Evolutionary conservation across 202 grass and related monocot genomes (phyloP).

Genomic region (Dendrocalamus latiflorus): DNA sequence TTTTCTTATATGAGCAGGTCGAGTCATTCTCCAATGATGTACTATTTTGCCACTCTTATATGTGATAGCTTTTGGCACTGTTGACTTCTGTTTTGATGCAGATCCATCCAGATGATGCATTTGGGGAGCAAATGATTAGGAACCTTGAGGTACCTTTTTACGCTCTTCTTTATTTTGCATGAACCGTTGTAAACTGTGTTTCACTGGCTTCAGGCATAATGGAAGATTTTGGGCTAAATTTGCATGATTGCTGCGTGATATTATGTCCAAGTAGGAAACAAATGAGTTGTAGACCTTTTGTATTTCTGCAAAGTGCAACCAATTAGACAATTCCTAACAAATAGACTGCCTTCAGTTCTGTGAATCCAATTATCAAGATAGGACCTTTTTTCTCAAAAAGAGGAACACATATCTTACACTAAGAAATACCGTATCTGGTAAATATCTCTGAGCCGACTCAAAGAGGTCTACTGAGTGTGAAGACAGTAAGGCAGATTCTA

Average conservation of each 20-base stretch:
- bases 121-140: conserved; percentile 97
- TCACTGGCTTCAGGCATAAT: neutral
- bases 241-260: neutral
- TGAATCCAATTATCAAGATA: neutral
- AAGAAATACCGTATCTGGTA: neutral
- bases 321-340: neutral
- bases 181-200: neutral
- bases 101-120: conserved; percentile 97
- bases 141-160: conserved; percentile 69
- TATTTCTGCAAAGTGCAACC: neutral
- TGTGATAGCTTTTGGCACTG: conserved; percentile 17
- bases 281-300: neutral
- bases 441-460: neutral
- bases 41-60: conserved; percentile 6
- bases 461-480: neutral
- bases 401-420: neutral
- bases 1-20: conserved; percentile 96
- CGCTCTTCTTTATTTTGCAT: neutral
- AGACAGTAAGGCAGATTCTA: neutral
- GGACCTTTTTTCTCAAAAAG: neutral
- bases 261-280: neutral
- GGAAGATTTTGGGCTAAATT: neutral
- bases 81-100: conserved; percentile 35
- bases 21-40: conserved; percentile 14
- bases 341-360: neutral